A percentile compares a stretch with the other conserved stretches of the same genome.
phyloP scores from a whole-genome alignment of 2,329 filamentous ascomycete genomes.

The Gliomastix tumulicola region DNA sequence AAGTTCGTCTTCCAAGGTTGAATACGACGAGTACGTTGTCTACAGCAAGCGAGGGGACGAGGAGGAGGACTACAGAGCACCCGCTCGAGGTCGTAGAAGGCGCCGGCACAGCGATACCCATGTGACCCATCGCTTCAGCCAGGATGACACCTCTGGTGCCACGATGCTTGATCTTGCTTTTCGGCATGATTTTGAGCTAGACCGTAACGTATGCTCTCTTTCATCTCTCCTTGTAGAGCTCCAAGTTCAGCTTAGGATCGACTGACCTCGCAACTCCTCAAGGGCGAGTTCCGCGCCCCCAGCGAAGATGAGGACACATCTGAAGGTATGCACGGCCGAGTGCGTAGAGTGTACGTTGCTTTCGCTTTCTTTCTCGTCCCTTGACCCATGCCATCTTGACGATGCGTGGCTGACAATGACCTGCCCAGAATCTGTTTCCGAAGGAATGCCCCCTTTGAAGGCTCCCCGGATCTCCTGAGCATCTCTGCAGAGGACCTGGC shows the following conservation, averaged over 20 bases:
- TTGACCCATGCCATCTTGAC: slow-evolving; percentile 3
- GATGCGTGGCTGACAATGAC: too few relatives aligned
- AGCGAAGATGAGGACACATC: slow-evolving; percentile 10
- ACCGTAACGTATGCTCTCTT: slow-evolving; percentile 15
- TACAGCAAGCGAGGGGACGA: slow-evolving; percentile 16
- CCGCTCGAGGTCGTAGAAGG: slow-evolving; percentile 3
- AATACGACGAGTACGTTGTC: slow-evolving; percentile 30
- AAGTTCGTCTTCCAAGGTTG: slow-evolving; percentile 20
- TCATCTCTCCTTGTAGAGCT: neutral
- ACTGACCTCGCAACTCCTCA: too few relatives aligned
- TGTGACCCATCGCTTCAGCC: slow-evolving; percentile 22
- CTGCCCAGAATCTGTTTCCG: slow-evolving; percentile 30
- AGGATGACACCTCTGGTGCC: slow-evolving; percentile 20
- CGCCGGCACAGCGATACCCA: slow-evolving; percentile 12
- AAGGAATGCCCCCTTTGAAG: slow-evolving; percentile 19
- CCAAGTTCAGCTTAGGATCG: too few relatives aligned
- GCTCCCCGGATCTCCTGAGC: slow-evolving; percentile 24
- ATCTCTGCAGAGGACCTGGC: slow-evolving; percentile 24
- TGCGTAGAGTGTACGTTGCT: slow-evolving; percentile 22
- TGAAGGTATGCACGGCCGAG: slow-evolving; percentile 22
- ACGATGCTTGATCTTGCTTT: slow-evolving; percentile 23
- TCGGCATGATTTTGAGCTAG: slow-evolving; percentile 17
- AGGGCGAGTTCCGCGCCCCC: slow-evolving; percentile 16
- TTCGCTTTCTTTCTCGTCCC: fast-evolving
- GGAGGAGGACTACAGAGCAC: slow-evolving; percentile 3